These are phyloP conservation scores for Magnolia sinica DNA, from an alignment of 164 flowering plant genomes.

Conservation along the genomic window DNA sequence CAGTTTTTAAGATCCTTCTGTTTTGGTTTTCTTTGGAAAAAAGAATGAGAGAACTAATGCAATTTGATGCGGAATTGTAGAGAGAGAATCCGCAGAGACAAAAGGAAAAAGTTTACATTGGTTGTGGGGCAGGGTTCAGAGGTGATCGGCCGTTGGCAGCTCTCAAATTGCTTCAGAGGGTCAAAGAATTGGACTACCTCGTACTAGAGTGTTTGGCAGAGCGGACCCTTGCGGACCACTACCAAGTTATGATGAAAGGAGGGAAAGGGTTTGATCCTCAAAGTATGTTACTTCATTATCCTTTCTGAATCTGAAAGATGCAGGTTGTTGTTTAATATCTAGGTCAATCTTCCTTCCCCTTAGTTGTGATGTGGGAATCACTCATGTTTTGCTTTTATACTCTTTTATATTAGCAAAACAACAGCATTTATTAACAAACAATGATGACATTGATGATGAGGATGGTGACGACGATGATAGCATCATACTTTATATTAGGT, in stretches of 20 bases:
- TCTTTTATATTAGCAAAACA: no score
- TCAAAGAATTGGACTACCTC: conserved; percentile 65
- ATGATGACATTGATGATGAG: no score
- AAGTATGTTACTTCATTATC: conserved; percentile 39
- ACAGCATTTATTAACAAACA: no score
- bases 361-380: no score
- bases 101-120: conserved; percentile 71
- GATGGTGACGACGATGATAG: no score
- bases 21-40: no score
- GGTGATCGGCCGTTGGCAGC: conserved; percentile 96
- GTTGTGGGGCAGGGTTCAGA: conserved; percentile 97
- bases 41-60: background rate
- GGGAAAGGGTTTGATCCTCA: conserved; percentile 81
- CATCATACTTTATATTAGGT: no score
- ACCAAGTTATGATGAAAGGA: conserved; percentile 60
- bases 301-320: background rate
- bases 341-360: background rate
- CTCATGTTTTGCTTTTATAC: no score
- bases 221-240: conserved; percentile 87
- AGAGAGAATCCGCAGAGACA: conserved; percentile 56
- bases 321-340: background rate
- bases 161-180: conserved; percentile 73
- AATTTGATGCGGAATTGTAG: conserved; percentile 34
- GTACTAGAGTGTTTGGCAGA: conserved; percentile 97
- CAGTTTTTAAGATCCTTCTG: background rate